Base-by-base conservation (phyloP, 2,329 filamentous ascomycete species). In the Lachnellula subtilissima region DNA sequence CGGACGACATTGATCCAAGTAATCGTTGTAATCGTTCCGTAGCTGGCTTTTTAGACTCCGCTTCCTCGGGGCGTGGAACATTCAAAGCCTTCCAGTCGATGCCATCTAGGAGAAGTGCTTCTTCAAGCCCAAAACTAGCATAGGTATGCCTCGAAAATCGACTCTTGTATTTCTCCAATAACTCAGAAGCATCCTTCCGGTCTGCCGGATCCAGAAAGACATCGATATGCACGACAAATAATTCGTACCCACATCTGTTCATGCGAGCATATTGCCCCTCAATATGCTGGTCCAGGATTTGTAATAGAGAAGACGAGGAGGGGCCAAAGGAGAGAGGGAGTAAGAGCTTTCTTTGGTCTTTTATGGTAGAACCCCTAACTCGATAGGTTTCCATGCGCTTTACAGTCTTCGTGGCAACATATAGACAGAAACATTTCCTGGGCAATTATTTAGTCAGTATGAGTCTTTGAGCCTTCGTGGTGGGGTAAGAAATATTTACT, bases 241-340 rank as follows among this genome's bases (percentile, higher is more conserved):
- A 74, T 48, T 86, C 82, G 69, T 89, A 96, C 0, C 82, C 81
- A 4, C 84, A 75, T 51, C 84, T 80, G 4, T 83, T 82, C 63
- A 84, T 84, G 57, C 83, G 85, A 45, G 79, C 76, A 42, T 80
- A 77, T 69, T 93, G 87, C 53, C 79, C 80, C 61, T 81, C 76
- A 47, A 88, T 76, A 67, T 91, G 88, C 58, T 80, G 75, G 70
- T 89, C 82, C 53, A 97, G 76, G 22, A 96, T 78, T 65, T 93
- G 82, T 32, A 96, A 77, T 45, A 99, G 76, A 14, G 85, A 82
- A 14, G 88, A 79, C 0, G 93, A 97, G 1, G 89, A 94, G 1
- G 88, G 76, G 0, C 94, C 93, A 65, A 91, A 86, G 0, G 92
- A 96, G 1, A 97, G 75, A 5, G 91, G 90, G 19, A 96, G 75